Conservation (phyloP, 2,329 filamentous ascomycete genomes). For the Botryotinia convoluta region DNA sequence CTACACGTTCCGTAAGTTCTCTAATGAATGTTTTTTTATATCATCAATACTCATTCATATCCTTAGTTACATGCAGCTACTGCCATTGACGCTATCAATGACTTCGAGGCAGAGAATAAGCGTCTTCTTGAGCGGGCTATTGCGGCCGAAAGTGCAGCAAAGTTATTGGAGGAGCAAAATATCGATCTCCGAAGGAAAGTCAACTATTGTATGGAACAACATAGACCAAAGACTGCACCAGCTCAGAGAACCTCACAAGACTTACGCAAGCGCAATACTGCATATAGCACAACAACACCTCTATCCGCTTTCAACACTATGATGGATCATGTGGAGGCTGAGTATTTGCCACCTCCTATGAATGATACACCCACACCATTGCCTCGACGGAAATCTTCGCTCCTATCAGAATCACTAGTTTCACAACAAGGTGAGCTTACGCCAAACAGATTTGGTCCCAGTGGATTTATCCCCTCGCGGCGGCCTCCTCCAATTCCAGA, state of each 20-base stretch:
- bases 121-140: slow-evolving; percentile 20
- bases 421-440: slow-evolving; percentile 6
- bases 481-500: slow-evolving; percentile 19
- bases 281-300: slow-evolving; percentile 18
- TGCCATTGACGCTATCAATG: slow-evolving; percentile 20
- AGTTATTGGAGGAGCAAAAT: slow-evolving; percentile 30
- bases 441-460: slow-evolving; percentile 15
- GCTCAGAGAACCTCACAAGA: slow-evolving; percentile 8
- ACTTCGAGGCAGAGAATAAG: slow-evolving; percentile 19
- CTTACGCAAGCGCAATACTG: slow-evolving; percentile 1
- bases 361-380: slow-evolving; percentile 5
- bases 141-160: slow-evolving; percentile 33
- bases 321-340: slow-evolving; percentile 16
- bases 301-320: slow-evolving; percentile 29
- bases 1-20: slow-evolving; percentile 16
- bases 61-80: slow-evolving; percentile 8
- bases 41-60: background rate
- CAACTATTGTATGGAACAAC: slow-evolving; percentile 25
- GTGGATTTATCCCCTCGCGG: slow-evolving; percentile 19
- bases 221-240: slow-evolving; percentile 28
- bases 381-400: background rate
- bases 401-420: background rate
- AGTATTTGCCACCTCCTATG: background rate
- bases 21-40: background rate
- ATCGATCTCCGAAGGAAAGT: slow-evolving; percentile 28